Conservation (phyloP, 139 green algal genomes). For the Trebouxia sp. region DNA sequence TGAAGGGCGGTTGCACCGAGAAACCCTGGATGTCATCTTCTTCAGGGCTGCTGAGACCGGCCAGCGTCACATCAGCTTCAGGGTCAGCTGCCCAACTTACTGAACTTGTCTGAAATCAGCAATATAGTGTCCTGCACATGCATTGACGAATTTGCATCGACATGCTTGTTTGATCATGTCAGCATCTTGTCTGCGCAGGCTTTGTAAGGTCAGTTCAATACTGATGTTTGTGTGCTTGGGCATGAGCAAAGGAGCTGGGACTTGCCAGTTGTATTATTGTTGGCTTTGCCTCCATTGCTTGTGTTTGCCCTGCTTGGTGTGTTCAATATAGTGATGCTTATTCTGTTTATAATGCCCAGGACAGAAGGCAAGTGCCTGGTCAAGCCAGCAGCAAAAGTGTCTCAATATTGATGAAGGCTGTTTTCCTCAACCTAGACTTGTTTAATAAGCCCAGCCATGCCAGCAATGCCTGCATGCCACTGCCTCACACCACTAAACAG, state of each 20-base stretch:
- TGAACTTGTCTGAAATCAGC: not conserved
- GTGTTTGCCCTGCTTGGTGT: no score
- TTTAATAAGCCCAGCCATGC: not conserved
- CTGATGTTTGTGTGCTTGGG: no score
- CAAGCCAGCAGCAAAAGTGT: no score
- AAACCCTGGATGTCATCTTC: conserved; percentile 32
- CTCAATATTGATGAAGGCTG: no score
- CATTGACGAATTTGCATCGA: not conserved
- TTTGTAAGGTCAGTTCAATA: no score
- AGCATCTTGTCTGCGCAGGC: no score
- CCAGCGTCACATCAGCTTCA: conserved; percentile 24
- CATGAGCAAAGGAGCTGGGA: no score
- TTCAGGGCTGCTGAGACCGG: not conserved
- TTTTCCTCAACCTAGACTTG: not conserved
- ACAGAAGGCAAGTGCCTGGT: no score
- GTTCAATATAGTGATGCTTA: no score
- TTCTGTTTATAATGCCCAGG: no score
- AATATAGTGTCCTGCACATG: not conserved
- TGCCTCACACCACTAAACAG: not conserved
- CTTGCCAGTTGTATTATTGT: no score
- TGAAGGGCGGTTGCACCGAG: not conserved
- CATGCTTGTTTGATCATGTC: not conserved
- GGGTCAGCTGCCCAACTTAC: conserved; percentile 5
- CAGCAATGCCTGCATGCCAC: not conserved
- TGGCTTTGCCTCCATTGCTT: no score